These are phyloP conservation scores for Pseudotsuga menziesii DNA, from an alignment of 75 land plant species.

Conservation along the genomic window DNA sequence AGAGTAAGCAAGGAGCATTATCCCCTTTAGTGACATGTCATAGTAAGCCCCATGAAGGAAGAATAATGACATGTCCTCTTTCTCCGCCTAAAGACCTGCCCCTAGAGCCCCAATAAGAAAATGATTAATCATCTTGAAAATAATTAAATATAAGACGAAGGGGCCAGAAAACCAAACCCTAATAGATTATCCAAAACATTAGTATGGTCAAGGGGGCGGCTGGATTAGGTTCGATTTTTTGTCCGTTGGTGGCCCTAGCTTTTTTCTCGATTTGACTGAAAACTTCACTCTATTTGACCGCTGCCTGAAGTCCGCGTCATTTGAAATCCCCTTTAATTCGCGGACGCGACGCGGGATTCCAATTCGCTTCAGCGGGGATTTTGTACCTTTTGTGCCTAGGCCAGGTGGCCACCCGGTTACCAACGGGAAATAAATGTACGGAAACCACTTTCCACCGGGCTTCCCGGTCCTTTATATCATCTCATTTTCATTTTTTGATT, in stretches of 20 bases:
- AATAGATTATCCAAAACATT: neutral
- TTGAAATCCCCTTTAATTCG: neutral
- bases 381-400: neutral
- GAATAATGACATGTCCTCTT: no score
- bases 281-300: conserved; percentile 4
- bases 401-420: neutral
- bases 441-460: conserved; percentile 1
- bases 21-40: no score
- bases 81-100: no score
- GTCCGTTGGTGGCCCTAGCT: conserved; percentile 1
- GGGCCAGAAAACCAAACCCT: neutral
- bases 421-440: conserved; percentile 7
- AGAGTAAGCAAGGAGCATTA: no score
- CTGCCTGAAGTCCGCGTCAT: conserved; percentile 1
- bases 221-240: conserved; percentile 3
- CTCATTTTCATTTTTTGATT: neutral
- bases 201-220: neutral
- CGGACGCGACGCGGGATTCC: conserved; percentile 9
- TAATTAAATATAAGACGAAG: no score
- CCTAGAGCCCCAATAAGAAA: no score
- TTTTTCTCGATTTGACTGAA: conserved; percentile 2
- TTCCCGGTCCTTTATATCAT: neutral
- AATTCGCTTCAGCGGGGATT: neutral
- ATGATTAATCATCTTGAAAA: no score
- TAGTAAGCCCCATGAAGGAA: no score